Conservation (phyloP, 495 filamentous ascomycete genomes). For the Aspergillus egyptiacus region DNA sequence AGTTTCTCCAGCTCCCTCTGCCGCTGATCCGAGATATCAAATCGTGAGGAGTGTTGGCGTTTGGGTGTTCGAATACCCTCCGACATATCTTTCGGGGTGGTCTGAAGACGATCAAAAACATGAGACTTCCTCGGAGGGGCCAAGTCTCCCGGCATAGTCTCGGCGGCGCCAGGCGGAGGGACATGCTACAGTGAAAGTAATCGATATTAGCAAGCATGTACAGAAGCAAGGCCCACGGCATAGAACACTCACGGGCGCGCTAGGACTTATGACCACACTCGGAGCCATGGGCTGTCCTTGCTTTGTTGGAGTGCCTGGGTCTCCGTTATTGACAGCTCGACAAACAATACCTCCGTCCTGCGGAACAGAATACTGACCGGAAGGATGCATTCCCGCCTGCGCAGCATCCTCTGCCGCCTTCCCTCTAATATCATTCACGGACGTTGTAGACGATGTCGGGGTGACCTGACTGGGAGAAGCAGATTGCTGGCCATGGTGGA, state of each 20-base stretch:
- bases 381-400: constrained; percentile 34
- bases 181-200: constrained; percentile 58
- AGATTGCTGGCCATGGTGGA: constrained; percentile 51
- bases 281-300: constrained; percentile 65
- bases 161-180: constrained; percentile 85
- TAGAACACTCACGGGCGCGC: constrained; percentile 69
- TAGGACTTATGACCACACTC: constrained; percentile 93
- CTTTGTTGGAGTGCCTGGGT: constrained; percentile 62
- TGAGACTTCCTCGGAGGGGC: constrained; percentile 90
- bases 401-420: constrained; percentile 64
- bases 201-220: constrained; percentile 18
- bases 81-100: constrained; percentile 89
- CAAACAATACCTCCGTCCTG: constrained; percentile 30
- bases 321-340: constrained; percentile 45
- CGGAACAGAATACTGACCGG: constrained; percentile 32
- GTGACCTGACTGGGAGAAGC: constrained; percentile 59
- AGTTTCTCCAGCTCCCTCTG: constrained; percentile 95
- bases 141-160: constrained; percentile 98
- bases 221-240: neutral
- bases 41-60: constrained; percentile 93
- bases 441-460: constrained; percentile 80
- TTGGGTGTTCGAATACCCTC: constrained; percentile 94
- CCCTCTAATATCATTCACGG: constrained; percentile 77
- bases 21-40: constrained; percentile 88
- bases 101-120: constrained; percentile 85